Evolutionary conservation across 2,329 filamentous ascomycete species (phyloP).

Genomic region (Botrytis hyacinthi): DNA sequence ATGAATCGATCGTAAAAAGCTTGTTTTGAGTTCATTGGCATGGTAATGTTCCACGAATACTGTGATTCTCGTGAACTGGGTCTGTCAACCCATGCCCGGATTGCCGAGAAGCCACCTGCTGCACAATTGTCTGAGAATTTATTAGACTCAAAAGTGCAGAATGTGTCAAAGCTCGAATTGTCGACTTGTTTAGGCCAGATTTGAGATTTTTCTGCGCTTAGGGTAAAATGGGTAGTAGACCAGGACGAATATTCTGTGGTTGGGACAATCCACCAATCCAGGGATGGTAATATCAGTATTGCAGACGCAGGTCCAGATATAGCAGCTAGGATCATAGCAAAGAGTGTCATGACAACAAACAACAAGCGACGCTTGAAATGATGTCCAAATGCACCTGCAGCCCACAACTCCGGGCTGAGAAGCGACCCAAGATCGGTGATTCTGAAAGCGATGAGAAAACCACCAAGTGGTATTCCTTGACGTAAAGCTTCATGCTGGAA

Average conservation of each 20-base stretch:
- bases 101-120: neutral
- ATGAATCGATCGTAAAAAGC: neutral
- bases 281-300: neutral
- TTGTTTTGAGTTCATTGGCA: neutral
- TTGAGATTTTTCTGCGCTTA: neutral
- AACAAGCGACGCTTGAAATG: too few species aligned
- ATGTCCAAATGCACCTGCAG: too few species aligned
- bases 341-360: too few species aligned
- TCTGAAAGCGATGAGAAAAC: too few species aligned
- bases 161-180: neutral
- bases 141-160: neutral
- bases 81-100: neutral
- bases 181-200: neutral
- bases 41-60: neutral
- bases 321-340: too few species aligned
- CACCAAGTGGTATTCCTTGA: too few species aligned
- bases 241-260: neutral
- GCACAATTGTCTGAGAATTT: neutral
- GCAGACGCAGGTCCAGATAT: neutral
- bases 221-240: neutral
- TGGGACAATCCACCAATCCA: neutral
- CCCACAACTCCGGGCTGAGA: too few species aligned
- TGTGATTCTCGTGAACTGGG: neutral
- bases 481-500: too few species aligned
- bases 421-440: too few species aligned